These are phyloP conservation scores for Cercophora scortea DNA, from an alignment of 495 filamentous ascomycete genomes.

Conservation along the genomic window DNA sequence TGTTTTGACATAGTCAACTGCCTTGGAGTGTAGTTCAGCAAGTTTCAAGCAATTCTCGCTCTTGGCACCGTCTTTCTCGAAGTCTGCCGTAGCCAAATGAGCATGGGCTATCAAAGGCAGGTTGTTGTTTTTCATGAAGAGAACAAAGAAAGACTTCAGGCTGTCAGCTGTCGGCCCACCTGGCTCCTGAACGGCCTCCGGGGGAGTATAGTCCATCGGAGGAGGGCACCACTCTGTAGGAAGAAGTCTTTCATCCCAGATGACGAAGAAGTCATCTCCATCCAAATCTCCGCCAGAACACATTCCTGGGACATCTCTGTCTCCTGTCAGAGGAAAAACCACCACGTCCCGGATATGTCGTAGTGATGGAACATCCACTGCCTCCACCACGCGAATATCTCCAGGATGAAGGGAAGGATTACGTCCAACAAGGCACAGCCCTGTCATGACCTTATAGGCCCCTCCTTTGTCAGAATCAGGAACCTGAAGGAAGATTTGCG, in stretches of 20 bases:
- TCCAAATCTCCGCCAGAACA: constrained; percentile 94
- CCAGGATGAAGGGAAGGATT: constrained; percentile 95
- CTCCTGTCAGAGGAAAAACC: constrained; percentile 77
- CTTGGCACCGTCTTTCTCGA: constrained; percentile 52
- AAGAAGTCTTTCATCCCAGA: constrained; percentile 78
- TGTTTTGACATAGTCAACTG: constrained; percentile 92
- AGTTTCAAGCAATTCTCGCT: constrained; percentile 63
- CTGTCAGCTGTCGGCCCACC: constrained; percentile 57
- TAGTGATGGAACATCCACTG: constrained; percentile 67
- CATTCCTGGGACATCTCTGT: constrained; percentile 83
- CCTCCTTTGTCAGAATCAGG: constrained; percentile 41
- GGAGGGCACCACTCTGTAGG: constrained; percentile 59
- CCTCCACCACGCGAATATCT: constrained; percentile 80
- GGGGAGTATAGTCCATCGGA: constrained; percentile 65
- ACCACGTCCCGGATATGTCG: constrained; percentile 75
- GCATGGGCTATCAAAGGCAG: constrained; percentile 73
- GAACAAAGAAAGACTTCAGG: constrained; percentile 78
- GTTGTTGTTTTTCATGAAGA: constrained; percentile 87
- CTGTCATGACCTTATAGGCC: constrained; percentile 59
- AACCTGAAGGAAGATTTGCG: constrained; percentile 86
- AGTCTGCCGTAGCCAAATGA: constrained; percentile 74
- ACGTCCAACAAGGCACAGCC: constrained; percentile 74
- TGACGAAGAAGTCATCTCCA: constrained; percentile 90
- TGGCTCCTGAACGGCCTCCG: constrained; percentile 40
- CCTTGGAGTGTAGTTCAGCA: constrained; percentile 76